phyloP scores from a whole-genome alignment of 768 basidiomycete genomes.

The Cystofilobasidium capitatum region DNA sequence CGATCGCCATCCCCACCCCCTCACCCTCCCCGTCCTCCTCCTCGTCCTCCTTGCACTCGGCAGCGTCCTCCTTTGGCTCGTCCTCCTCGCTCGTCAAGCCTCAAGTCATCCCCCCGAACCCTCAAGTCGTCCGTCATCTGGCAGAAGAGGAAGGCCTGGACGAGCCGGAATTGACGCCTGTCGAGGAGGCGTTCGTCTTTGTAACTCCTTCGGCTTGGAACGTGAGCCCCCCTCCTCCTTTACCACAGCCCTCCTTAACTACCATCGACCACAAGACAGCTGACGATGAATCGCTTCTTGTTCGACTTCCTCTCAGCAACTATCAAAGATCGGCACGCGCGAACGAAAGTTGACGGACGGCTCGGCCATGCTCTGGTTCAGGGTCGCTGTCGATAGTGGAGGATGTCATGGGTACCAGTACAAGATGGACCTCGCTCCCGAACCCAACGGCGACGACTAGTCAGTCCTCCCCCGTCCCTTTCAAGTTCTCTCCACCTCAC shows the following conservation, averaged over 20 bases:
- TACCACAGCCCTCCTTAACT: background rate
- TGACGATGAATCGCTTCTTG: background rate
- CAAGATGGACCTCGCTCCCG: slow-evolving; percentile 68
- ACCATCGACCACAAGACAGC: background rate
- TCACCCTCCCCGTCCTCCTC: background rate
- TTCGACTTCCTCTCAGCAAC: slow-evolving; percentile 51
- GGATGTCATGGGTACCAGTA: slow-evolving; percentile 98
- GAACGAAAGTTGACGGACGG: slow-evolving; percentile 49
- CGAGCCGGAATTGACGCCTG: slow-evolving; percentile 9
- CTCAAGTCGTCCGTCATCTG: background rate
- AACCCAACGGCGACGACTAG: slow-evolving; percentile 69
- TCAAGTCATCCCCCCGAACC: slow-evolving; percentile 4
- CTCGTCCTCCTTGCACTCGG: background rate
- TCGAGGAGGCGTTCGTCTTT: slow-evolving; percentile 8
- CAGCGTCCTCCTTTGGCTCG: background rate
- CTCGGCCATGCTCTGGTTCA: slow-evolving; percentile 49
- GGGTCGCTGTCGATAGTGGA: slow-evolving; percentile 81
- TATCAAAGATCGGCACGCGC: slow-evolving; percentile 57
- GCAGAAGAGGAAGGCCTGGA: slow-evolving; percentile 7
- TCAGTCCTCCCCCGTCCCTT: slow-evolving; percentile 42
- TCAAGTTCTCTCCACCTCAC: background rate
- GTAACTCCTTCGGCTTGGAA: slow-evolving; percentile 17
- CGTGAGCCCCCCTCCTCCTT: background rate
- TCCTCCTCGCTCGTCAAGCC: background rate
- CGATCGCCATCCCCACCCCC: background rate